phyloP scores from a whole-genome alignment of 768 basidiomycete species.

The Kondoa malvinella region DNA sequence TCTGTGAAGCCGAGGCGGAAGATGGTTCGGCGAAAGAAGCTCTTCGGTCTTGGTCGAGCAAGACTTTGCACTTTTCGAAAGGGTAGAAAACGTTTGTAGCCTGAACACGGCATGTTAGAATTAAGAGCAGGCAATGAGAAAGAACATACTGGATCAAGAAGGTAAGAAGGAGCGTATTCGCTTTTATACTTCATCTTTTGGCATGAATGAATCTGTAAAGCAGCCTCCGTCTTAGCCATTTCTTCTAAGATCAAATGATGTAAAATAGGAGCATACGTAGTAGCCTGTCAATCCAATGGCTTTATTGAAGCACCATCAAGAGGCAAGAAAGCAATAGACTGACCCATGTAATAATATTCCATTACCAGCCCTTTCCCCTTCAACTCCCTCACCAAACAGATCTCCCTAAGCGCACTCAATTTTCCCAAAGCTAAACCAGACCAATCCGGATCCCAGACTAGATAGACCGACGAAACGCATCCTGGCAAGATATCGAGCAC shows the following conservation, averaged over 20 bases:
- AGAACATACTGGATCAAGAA: slow-evolving; percentile 56
- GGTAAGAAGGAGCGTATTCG: slow-evolving; percentile 72
- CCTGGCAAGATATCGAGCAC: slow-evolving; percentile 77
- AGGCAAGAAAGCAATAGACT: neutral
- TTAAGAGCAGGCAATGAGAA: neutral
- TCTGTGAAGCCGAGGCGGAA: slow-evolving; percentile 28
- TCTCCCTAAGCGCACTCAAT: slow-evolving; percentile 72
- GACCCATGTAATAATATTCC: slow-evolving; percentile 38
- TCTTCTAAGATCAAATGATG: neutral
- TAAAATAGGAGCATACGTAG: no score
- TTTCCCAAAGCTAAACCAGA: slow-evolving; percentile 61
- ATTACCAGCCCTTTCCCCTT: slow-evolving; percentile 45
- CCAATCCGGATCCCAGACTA: slow-evolving; percentile 64
- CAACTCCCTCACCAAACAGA: slow-evolving; percentile 59
- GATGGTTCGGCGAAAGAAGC: slow-evolving; percentile 52
- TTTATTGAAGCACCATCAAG: no score
- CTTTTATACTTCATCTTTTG: slow-evolving; percentile 93
- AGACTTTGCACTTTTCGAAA: slow-evolving; percentile 41
- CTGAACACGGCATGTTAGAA: slow-evolving; percentile 27
- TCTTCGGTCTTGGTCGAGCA: slow-evolving; percentile 54
- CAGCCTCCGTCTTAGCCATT: slow-evolving; percentile 43
- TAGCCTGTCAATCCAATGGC: no score
- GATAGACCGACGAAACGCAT: slow-evolving; percentile 71
- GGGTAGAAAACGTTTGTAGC: slow-evolving; percentile 64
- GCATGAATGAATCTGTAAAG: slow-evolving; percentile 65